Percentiles rank a stretch among this genome's conserved stretches.
phyloP scores from a whole-genome alignment of 345 rosid genomes.

The Gossypium thurberi region DNA sequence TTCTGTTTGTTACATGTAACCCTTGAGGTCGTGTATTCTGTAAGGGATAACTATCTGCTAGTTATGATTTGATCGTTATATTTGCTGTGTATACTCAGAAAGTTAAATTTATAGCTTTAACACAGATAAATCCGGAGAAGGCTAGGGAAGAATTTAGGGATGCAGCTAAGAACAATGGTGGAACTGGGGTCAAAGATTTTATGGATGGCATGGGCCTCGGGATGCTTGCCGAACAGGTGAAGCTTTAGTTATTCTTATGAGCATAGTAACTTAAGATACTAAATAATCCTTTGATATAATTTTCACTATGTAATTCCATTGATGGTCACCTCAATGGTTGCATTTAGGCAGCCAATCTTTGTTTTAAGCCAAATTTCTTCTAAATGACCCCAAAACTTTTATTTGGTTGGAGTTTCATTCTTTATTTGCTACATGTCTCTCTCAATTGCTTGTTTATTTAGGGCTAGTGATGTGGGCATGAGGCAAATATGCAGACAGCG shows the following conservation, averaged over 20 bases:
- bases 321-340: background rate
- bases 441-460: background rate
- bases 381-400: background rate
- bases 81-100: constrained; percentile 7
- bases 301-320: background rate
- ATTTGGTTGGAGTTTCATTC: background rate
- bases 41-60: background rate
- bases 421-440: background rate
- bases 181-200: constrained; percentile 81
- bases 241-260: constrained; percentile 5
- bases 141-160: constrained; percentile 89
- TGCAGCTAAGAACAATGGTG: constrained; percentile 62
- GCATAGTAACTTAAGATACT: constrained; percentile 4
- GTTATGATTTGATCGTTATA: background rate
- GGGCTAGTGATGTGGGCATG: no score
- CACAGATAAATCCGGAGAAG: constrained; percentile 87
- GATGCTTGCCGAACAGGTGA: constrained; percentile 83
- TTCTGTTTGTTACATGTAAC: constrained; percentile 7
- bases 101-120: constrained; percentile 31
- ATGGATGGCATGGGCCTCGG: constrained; percentile 99
- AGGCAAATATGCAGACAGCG: background rate
- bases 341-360: background rate
- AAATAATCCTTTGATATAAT: background rate
- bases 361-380: background rate
- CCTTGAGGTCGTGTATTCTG: background rate